phyloP scores from a whole-genome alignment of 2,329 filamentous ascomycete species.

The Botrytis aclada region DNA sequence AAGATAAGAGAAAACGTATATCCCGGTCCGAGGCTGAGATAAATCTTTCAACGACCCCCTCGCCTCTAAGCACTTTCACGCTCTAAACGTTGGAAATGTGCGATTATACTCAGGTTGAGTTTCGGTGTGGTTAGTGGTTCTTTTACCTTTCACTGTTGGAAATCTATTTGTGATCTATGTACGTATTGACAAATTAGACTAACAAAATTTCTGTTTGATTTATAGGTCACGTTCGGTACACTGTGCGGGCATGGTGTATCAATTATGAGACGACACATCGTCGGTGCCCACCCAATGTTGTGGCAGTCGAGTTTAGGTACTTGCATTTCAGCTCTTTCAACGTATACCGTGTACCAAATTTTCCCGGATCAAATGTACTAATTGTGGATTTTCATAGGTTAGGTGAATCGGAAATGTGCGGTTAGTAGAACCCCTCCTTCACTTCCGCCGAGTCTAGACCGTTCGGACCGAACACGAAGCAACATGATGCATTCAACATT shows the following conservation, averaged over 20 bases:
- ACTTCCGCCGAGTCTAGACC: slow-evolving; percentile 4
- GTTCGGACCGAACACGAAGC: background rate
- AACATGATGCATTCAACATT: background rate
- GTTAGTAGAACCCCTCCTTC: slow-evolving; percentile 24
- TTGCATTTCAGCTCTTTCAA: slow-evolving; percentile 15
- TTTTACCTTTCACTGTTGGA: background rate
- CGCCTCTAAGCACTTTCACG: background rate
- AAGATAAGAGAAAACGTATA: slow-evolving; percentile 7
- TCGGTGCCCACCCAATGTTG: slow-evolving; percentile 53
- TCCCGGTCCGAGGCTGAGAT: slow-evolving; percentile 13
- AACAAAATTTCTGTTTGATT: background rate
- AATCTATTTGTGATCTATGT: background rate
- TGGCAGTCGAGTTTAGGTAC: slow-evolving; percentile 34
- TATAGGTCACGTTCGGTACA: slow-evolving; percentile 49
- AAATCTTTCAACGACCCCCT: slow-evolving; percentile 1
- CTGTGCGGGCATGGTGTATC: slow-evolving; percentile 54
- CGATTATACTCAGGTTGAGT: slow-evolving; percentile 58
- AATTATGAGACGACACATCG: slow-evolving; percentile 50
- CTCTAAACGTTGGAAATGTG: slow-evolving; percentile 45
- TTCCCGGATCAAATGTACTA: slow-evolving; percentile 21
- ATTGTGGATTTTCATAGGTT: slow-evolving; percentile 26
- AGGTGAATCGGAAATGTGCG: slow-evolving; percentile 32
- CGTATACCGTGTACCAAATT: background rate
- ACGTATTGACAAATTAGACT: background rate
- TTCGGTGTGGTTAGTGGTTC: slow-evolving; percentile 42